Percentiles rank a stretch among this genome's conserved stretches.
Conservation (phyloP, 352 stramenopile genomes). For the Halophytophthora polymorphica region DNA sequence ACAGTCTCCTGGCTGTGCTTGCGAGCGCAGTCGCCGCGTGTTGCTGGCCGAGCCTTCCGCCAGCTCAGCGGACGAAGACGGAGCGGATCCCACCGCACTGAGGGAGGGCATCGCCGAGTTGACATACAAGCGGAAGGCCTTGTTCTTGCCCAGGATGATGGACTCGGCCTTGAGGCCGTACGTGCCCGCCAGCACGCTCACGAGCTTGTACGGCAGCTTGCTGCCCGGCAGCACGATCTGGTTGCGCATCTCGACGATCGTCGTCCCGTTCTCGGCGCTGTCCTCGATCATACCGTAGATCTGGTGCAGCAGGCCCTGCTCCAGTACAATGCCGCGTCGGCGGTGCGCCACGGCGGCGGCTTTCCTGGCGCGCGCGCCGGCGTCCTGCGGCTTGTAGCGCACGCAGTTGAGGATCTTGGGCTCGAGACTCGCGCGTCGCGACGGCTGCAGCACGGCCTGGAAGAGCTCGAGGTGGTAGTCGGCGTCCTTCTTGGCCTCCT, state of each 20-base stretch:
- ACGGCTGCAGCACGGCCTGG: conserved; percentile 65
- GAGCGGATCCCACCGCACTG: neutral
- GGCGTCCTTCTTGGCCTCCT: conserved; percentile 64
- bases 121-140: conserved; percentile 70
- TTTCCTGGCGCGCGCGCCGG: conserved; percentile 6
- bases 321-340: conserved; percentile 49
- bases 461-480: conserved; percentile 66
- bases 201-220: conserved; percentile 77
- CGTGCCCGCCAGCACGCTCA: conserved; percentile 58
- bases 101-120: conserved; percentile 21
- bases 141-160: conserved; percentile 81
- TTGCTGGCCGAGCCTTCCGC: neutral
- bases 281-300: conserved; percentile 76
- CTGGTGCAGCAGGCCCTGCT: conserved; percentile 62
- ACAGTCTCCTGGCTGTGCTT: conserved; percentile 8
- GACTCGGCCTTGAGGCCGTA: conserved; percentile 73
- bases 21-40: neutral
- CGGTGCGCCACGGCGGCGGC: neutral
- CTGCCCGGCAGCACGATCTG: conserved; percentile 65
- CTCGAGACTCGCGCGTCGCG: conserved; percentile 45
- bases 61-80: neutral
- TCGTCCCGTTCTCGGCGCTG: conserved; percentile 54
- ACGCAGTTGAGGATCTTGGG: conserved; percentile 83
- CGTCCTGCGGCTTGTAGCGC: conserved; percentile 47
- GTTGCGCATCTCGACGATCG: conserved; percentile 74